phyloP scores from a whole-genome alignment of 768 basidiomycete genomes.

The Tubosaeta sp. region DNA sequence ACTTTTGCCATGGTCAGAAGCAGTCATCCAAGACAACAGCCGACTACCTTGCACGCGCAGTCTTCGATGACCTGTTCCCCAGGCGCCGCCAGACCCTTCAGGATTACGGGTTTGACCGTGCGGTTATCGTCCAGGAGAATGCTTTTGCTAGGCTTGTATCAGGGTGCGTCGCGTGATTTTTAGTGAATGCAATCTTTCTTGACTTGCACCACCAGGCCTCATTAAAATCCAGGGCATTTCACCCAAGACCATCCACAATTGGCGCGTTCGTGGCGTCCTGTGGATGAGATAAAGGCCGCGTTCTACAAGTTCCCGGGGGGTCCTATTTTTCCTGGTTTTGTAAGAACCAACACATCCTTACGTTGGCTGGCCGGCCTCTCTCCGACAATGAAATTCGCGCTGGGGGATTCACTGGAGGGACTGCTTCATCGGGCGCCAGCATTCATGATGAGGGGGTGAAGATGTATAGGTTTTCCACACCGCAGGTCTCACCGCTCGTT shows the following conservation, averaged over 20 bases:
- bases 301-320: constrained; percentile 30
- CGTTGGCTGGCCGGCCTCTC: constrained; percentile 4
- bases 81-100: constrained; percentile 28
- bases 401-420: constrained; percentile 9
- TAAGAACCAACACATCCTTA: constrained; percentile 30
- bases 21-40: background rate
- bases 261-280: constrained; percentile 32
- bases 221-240: constrained; percentile 17
- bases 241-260: constrained; percentile 29
- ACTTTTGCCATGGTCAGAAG: background rate
- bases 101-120: constrained; percentile 35
- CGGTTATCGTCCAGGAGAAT: constrained; percentile 9
- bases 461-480: too few species aligned
- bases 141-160: constrained; percentile 31
- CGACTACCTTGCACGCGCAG: constrained; percentile 27
- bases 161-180: constrained; percentile 1
- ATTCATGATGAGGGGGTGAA: too few species aligned
- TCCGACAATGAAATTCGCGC: background rate
- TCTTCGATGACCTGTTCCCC: constrained; percentile 23
- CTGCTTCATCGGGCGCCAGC: too few species aligned
- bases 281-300: constrained; percentile 30
- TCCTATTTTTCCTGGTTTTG: constrained; percentile 37
- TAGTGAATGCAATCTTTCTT: too few species aligned
- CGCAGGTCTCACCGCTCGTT: too few species aligned
- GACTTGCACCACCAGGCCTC: constrained; percentile 15